A percentile compares a stretch with the other conserved stretches of the same genome.
Evolutionary conservation across 2,329 filamentous ascomycete genomes (phyloP).

Genomic region (Esteya vermicola): DNA sequence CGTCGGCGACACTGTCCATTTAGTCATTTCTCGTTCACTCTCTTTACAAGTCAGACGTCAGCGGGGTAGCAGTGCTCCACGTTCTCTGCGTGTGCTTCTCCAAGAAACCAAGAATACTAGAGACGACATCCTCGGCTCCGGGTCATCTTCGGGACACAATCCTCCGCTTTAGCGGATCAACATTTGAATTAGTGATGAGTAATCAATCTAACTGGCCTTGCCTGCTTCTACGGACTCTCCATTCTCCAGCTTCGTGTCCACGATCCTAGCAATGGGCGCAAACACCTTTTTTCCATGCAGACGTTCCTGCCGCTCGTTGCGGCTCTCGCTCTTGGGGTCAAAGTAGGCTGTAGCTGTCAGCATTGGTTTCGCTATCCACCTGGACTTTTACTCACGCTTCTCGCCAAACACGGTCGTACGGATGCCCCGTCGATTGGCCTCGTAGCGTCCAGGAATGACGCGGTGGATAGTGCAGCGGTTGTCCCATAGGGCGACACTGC

Average conservation of each 20-base stretch:
- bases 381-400: conserved; percentile 24
- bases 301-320: conserved; percentile 13
- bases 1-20: too few species aligned
- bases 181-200: too few species aligned
- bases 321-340: conserved; percentile 18
- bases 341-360: conserved; percentile 15
- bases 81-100: too few species aligned
- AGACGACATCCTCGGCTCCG: too few species aligned
- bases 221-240: background rate
- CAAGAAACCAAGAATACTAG: too few species aligned
- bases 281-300: conserved; percentile 6
- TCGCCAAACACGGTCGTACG: conserved; percentile 29
- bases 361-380: background rate
- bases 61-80: too few species aligned
- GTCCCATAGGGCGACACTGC: conserved; percentile 36
- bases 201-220: too few species aligned
- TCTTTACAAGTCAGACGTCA: too few species aligned
- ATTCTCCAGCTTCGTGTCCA: background rate
- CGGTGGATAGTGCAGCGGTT: conserved; percentile 27
- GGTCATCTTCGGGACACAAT: too few species aligned
- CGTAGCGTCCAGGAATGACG: conserved; percentile 26
- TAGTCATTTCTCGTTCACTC: too few species aligned
- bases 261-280: background rate
- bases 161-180: too few species aligned
- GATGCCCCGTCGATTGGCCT: conserved; percentile 21